phyloP scores from a whole-genome alignment of 306 rosid species.

The Trifolium dubium region DNA sequence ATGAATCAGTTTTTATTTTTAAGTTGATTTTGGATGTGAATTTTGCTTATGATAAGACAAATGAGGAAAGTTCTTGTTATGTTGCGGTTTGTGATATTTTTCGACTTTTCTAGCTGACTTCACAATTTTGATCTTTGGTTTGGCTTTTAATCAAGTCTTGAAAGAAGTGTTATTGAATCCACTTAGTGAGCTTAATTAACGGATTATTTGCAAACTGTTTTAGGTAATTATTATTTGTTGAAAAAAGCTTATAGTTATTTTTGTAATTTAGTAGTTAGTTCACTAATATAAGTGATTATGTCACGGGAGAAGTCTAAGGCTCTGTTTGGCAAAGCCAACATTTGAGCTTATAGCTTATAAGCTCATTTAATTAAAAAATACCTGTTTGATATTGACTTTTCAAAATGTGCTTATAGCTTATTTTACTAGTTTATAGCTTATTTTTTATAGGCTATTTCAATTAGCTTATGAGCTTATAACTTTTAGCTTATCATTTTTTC shows the following conservation, averaged over 20 bases:
- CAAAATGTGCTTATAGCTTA: too few species aligned
- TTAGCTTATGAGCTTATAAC: too few species aligned
- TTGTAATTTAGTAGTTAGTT: neutral
- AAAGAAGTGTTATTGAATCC: neutral
- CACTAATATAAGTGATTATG: neutral
- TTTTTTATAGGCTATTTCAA: too few species aligned
- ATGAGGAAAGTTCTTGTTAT: conserved; percentile 19
- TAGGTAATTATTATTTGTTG: neutral
- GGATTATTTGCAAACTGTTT: neutral
- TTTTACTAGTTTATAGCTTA: too few species aligned
- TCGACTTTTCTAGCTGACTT: conserved; percentile 9
- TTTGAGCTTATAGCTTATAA: too few species aligned
- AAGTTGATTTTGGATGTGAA: neutral
- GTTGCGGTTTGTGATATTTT: conserved; percentile 20
- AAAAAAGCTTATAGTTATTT: neutral
- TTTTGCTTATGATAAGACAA: conserved; percentile 23
- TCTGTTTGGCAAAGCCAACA: too few species aligned
- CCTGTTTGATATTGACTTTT: too few species aligned
- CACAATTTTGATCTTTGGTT: conserved; percentile 22
- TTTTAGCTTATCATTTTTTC: too few species aligned
- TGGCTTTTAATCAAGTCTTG: neutral
- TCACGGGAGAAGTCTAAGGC: neutral
- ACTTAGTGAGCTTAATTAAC: neutral
- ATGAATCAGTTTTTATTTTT: conserved; percentile 9
- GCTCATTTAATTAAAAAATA: too few species aligned